phyloP scores from a whole-genome alignment of 305 asterid species.

The Fraxinus sp. region DNA sequence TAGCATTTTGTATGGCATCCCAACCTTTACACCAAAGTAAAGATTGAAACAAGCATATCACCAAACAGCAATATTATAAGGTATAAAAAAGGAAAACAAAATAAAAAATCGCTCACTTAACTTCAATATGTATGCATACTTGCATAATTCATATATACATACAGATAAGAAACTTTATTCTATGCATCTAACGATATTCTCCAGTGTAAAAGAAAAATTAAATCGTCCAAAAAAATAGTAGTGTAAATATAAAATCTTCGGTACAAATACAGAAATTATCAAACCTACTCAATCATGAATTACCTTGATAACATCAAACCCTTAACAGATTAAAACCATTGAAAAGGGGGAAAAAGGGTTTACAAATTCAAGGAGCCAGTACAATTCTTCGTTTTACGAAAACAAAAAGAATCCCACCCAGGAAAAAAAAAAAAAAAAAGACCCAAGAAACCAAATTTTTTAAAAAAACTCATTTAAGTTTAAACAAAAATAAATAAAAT shows the following conservation, averaged over 20 bases:
- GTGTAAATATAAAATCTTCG: background rate
- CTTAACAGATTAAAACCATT: background rate
- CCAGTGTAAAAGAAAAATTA: background rate
- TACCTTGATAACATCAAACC: slow-evolving; percentile 11
- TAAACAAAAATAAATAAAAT: slow-evolving; percentile 14
- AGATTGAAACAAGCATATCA: slow-evolving; percentile 33
- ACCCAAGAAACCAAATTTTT: slow-evolving; percentile 27
- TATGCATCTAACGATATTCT: background rate
- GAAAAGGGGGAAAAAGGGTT: background rate
- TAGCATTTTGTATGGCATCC: background rate
- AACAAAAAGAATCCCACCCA: slow-evolving; percentile 26
- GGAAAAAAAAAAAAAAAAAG: background rate
- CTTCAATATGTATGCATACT: background rate
- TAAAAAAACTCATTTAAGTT: slow-evolving; percentile 9
- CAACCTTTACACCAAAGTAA: slow-evolving; percentile 22
- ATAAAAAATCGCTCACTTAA: background rate
- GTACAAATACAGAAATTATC: background rate
- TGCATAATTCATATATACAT: background rate
- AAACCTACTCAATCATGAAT: background rate
- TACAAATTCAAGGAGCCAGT: background rate
- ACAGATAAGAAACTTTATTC: background rate
- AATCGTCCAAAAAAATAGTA: background rate
- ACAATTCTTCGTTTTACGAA: background rate
- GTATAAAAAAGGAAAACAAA: background rate
- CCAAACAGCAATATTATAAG: slow-evolving; percentile 30